Evolutionary conservation across 148 eudicot genomes (phyloP).

Genomic region (Pouteria glomerata): DNA sequence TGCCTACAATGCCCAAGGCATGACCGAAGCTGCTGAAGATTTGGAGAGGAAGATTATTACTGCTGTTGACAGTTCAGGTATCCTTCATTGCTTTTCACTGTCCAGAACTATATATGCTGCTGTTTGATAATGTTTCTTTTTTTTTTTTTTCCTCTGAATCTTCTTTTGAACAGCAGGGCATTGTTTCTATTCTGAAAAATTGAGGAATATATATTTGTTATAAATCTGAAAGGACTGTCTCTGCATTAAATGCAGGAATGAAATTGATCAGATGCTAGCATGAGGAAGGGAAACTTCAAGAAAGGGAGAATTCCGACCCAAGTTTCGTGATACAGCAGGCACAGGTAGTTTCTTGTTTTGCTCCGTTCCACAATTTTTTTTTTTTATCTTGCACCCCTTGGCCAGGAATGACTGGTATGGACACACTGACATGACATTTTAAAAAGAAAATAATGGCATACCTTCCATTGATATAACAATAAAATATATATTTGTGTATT

Average conservation of each 20-base stretch:
- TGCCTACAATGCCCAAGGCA: constrained; percentile 62
- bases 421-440: too few species aligned
- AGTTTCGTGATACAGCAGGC: constrained; percentile 1
- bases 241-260: not conserved
- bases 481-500: too few species aligned
- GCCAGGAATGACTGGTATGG: too few species aligned
- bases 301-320: not conserved
- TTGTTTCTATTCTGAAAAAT: not conserved
- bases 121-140: not conserved
- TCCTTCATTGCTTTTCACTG: not conserved
- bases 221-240: not conserved
- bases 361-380: not conserved
- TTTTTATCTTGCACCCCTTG: not conserved
- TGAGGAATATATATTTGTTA: not conserved
- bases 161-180: not conserved
- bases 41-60: constrained; percentile 44
- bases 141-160: not conserved
- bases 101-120: not conserved
- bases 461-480: too few species aligned
- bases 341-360: not conserved
- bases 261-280: constrained; percentile 9
- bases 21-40: constrained; percentile 58
- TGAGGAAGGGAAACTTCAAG: not conserved
- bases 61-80: constrained; percentile 34
- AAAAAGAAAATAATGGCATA: too few species aligned